Evolutionary conservation across 306 rosid species (phyloP).

Genomic region (Hippophae rhamnoides): DNA sequence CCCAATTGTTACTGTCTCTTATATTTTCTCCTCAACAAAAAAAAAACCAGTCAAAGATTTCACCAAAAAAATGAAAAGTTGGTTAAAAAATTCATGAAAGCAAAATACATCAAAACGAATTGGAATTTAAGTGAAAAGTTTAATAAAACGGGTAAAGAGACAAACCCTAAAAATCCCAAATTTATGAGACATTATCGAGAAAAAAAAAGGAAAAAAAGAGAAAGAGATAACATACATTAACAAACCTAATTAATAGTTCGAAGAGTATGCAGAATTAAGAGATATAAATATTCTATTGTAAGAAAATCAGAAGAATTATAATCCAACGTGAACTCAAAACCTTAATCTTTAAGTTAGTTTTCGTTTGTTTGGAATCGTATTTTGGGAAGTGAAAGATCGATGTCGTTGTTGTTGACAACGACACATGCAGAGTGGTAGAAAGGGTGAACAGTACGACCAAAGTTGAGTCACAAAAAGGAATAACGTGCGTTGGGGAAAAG

Average conservation of each 20-base stretch:
- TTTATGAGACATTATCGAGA: not conserved
- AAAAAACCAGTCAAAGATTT: not conserved
- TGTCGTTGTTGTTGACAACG: too few species aligned
- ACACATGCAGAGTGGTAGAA: too few species aligned
- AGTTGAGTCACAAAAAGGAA: too few species aligned
- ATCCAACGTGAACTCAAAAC: too few species aligned
- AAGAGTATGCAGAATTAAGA: not conserved
- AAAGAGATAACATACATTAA: slow-evolving; percentile 20
- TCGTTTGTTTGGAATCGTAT: slow-evolving; percentile 6
- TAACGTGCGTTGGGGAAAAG: too few species aligned
- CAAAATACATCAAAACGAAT: not conserved
- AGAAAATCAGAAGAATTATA: too few species aligned
- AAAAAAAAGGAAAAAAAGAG: not conserved
- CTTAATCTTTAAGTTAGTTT: not conserved
- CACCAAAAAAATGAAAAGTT: not conserved
- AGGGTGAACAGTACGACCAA: too few species aligned
- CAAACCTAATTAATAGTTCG: slow-evolving; percentile 11
- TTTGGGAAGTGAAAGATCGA: not conserved
- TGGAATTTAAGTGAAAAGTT: slow-evolving; percentile 19
- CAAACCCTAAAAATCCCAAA: slow-evolving; percentile 33
- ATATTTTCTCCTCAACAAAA: not conserved
- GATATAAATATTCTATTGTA: not conserved
- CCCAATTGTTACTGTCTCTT: not conserved
- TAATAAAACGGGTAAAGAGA: slow-evolving; percentile 15
- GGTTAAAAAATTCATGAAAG: not conserved